A percentile compares a stretch with the other conserved stretches of the same genome.
phyloP scores from a whole-genome alignment of 1,139 yeast genomes.

The Petasospora fabianii region DNA sequence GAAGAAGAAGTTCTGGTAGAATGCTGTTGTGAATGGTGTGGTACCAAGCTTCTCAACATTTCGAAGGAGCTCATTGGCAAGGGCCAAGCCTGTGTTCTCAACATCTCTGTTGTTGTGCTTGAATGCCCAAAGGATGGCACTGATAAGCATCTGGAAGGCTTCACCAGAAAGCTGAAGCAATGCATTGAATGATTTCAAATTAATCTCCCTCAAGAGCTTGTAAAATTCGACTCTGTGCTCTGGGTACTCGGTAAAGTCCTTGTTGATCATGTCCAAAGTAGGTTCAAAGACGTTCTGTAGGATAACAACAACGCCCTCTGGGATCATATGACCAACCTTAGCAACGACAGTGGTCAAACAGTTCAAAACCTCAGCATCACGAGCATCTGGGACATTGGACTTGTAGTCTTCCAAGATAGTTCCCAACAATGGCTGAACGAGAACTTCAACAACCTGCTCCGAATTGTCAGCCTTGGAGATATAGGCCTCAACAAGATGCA shows the following conservation, averaged over 20 bases:
- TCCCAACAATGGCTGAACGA: conserved; percentile 77
- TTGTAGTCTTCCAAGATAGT: conserved; percentile 91
- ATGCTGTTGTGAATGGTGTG: conserved; percentile 77
- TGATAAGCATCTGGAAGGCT: conserved; percentile 86
- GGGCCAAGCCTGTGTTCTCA: conserved; percentile 81
- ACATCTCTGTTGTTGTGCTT: conserved; percentile 96
- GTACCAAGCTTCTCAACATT: conserved; percentile 80
- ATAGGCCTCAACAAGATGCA: conserved; percentile 86
- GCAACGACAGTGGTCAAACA: conserved; percentile 89
- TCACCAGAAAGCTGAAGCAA: conserved; percentile 85
- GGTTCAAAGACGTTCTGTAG: conserved; percentile 91
- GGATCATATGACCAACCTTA: conserved; percentile 83
- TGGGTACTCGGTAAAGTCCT: conserved; percentile 93
- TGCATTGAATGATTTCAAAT: conserved; percentile 81
- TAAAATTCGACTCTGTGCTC: conserved; percentile 97
- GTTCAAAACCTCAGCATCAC: conserved; percentile 95
- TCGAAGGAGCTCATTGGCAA: conserved; percentile 75
- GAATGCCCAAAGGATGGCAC: conserved; percentile 97
- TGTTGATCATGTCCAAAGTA: conserved; percentile 91
- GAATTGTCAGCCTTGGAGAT: conserved; percentile 82
- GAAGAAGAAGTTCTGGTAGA: conserved; percentile 85
- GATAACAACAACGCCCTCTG: conserved; percentile 84
- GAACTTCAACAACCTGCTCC: conserved; percentile 79
- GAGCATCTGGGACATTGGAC: conserved; percentile 88
- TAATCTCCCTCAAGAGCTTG: conserved; percentile 81